These are phyloP conservation scores for Naganishia liquefaciens DNA, from an alignment of 1,284 basidiomycete genomes.

Conservation along the genomic window DNA sequence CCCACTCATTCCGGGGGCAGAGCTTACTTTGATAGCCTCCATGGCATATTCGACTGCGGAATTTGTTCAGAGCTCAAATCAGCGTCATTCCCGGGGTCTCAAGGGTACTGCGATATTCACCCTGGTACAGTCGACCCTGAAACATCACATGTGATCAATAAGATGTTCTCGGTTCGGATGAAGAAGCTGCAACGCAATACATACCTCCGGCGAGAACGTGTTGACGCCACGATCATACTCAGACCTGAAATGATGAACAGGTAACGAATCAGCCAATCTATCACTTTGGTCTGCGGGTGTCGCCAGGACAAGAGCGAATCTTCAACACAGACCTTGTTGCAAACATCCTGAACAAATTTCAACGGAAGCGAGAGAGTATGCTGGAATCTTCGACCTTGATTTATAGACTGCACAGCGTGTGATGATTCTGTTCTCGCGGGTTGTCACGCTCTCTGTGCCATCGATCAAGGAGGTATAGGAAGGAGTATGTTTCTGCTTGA, in stretches of 20 bases:
- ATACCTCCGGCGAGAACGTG: constrained; percentile 94
- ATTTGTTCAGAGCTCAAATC: constrained; percentile 29
- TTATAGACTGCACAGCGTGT: neutral
- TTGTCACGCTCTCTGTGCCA: no score
- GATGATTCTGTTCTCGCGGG: neutral
- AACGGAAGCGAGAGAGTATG: no score
- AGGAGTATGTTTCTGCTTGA: neutral
- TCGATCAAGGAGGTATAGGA: no score
- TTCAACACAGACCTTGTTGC: no score
- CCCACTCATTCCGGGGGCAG: constrained; percentile 5
- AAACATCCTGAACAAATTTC: no score
- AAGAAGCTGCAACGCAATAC: constrained; percentile 24
- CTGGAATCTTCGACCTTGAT: no score
- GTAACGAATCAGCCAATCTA: no score
- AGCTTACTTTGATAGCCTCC: constrained; percentile 87
- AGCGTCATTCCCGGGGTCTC: constrained; percentile 1
- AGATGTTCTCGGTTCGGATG: neutral
- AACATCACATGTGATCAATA: constrained; percentile 31
- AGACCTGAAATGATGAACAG: constrained; percentile 40
- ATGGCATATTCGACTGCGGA: constrained; percentile 97
- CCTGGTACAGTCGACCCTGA: constrained; percentile 57
- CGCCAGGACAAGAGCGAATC: no score
- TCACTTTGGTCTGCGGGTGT: no score
- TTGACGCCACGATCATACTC: constrained; percentile 87
- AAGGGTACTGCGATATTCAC: constrained; percentile 39